These are phyloP conservation scores for Camellia sinensis DNA, from an alignment of 148 eudicot species.

Conservation along the genomic window DNA sequence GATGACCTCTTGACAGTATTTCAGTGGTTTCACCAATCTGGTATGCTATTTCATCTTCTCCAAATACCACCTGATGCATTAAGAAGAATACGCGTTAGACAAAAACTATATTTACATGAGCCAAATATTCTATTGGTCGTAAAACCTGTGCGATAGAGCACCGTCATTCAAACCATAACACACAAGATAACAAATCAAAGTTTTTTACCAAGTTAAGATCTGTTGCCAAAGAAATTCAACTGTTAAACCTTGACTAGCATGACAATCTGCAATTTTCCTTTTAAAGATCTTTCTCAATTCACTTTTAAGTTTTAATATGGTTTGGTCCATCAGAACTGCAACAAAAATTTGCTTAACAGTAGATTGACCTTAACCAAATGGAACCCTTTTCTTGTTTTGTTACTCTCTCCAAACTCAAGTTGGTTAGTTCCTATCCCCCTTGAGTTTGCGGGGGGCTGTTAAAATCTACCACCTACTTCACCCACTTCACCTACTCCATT, in stretches of 20 bases:
- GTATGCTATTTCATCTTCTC: conserved; percentile 93
- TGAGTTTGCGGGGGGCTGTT: too few species aligned
- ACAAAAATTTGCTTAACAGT: neutral
- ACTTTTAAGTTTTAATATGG: neutral
- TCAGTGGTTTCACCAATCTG: conserved; percentile 96
- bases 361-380: neutral
- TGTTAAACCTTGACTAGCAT: neutral
- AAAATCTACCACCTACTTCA: too few species aligned
- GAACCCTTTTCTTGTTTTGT: too few species aligned
- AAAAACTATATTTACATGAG: neutral
- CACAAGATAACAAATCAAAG: neutral
- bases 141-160: neutral
- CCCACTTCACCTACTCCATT: too few species aligned
- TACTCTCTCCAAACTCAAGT: too few species aligned
- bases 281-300: neutral
- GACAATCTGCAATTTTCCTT: neutral
- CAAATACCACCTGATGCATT: conserved; percentile 62
- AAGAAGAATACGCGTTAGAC: neutral
- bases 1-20: conserved; percentile 87
- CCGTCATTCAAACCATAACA: neutral
- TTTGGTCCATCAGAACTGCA: neutral
- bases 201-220: neutral
- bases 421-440: too few species aligned
- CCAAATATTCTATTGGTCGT: neutral
- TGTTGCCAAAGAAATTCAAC: neutral